Evolutionary conservation across 2,329 filamentous ascomycete species (phyloP), one percentile per base, ranked within the genome.

Genomic region (Xylaria polymorpha): DNA sequence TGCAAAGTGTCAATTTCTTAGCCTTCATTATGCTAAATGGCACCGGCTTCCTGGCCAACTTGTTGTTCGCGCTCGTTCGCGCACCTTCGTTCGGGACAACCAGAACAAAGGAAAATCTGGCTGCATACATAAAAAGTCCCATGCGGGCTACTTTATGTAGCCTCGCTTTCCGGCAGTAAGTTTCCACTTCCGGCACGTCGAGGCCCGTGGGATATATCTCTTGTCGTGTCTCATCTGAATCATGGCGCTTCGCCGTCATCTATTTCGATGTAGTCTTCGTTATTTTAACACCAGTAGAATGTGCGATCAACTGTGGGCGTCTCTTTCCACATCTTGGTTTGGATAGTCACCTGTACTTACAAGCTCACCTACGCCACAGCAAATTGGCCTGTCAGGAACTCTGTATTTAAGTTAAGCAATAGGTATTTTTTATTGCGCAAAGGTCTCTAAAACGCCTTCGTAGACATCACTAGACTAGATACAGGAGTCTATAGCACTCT

Each of bases 151-250:
- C 18, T 12, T 12, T 22, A 66, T 60, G 51, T 53, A 55, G 32
- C 5, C 46, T 69, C 63, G 63, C 53, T 67, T 51, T 67, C 67
- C 62, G 58, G 44, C n/a, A 22, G 62, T n/a, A 44, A 39, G 48
- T 46, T 35, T 48, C 14, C 50, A 9, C 9, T 61, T 32, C 29
- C 37, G 22, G n/a, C 25, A 14, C 29, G 29, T 46, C 1, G 48
- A 57, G 18, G 14, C 25, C 20, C 25, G 35, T 18, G 39, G 4
- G 4, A 39, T 46, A 25, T 46, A 55, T 25, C 22, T 22, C 53
- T 25, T 41, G 5, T 37, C 32, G 18, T 22, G 8, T 57, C 14
- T 25, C 48, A 6, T 51, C 2, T 14, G 12, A 10, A 32, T 9
- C 9, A 29, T 25, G n/a, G 20, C 14, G 15, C 20, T 22, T 25